phyloP scores from a whole-genome alignment of 2,329 filamentous ascomycete genomes.

The Curvularia hawaiiensis region DNA sequence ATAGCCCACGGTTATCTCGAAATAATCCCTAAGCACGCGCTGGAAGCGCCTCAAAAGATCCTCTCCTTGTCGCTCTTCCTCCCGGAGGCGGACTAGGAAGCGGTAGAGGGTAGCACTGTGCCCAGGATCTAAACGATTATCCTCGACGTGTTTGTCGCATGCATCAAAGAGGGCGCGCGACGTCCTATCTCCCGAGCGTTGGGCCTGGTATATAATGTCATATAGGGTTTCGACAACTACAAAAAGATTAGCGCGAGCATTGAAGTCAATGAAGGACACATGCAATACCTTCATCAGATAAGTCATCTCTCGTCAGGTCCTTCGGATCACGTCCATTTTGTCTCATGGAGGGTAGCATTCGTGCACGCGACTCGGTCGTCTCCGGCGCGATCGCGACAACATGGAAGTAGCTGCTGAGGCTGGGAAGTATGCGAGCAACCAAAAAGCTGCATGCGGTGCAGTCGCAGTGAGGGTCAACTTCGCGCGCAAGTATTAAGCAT shows the following conservation, averaged over 20 bases:
- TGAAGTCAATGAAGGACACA: not conserved
- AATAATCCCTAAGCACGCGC: constrained; percentile 62
- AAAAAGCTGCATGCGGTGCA: constrained; percentile 10
- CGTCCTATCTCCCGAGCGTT: constrained; percentile 70
- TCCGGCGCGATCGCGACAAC: constrained; percentile 49
- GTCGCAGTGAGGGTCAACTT: constrained; percentile 9
- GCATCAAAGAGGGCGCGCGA: constrained; percentile 76
- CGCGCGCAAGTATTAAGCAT: constrained; percentile 30
- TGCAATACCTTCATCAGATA: constrained; percentile 43
- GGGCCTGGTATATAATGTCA: constrained; percentile 74
- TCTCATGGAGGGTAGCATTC: constrained; percentile 51
- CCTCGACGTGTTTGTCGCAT: constrained; percentile 76
- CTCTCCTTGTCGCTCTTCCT: constrained; percentile 29
- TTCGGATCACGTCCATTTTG: constrained; percentile 45
- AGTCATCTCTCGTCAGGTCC: constrained; percentile 46
- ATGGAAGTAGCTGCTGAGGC: constrained; percentile 33
- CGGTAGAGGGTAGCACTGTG: constrained; percentile 77
- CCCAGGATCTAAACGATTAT: constrained; percentile 72
- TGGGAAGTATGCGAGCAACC: constrained; percentile 3
- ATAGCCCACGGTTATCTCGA: constrained; percentile 67
- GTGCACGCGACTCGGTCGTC: constrained; percentile 44
- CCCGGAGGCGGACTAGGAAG: constrained; percentile 74
- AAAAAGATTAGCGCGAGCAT: constrained; percentile 13
- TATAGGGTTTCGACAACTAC: constrained; percentile 80
- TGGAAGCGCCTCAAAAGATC: constrained; percentile 72